Conservation (phyloP, 2,329 filamentous ascomycete genomes). For the Emericellopsis atlantica region DNA sequence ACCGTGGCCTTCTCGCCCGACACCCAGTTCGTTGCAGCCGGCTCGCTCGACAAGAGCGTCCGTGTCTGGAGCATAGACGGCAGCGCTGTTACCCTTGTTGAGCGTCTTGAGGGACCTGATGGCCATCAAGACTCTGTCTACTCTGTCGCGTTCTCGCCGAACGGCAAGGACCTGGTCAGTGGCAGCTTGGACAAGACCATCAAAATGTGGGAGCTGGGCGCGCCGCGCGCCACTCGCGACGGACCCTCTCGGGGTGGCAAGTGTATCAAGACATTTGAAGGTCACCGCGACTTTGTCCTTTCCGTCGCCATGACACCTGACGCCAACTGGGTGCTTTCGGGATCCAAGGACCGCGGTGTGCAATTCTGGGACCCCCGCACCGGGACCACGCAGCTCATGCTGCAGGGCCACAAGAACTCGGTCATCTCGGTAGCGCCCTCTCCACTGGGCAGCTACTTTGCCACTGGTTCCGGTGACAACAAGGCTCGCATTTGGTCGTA, state of each 20-base stretch:
- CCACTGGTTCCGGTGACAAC: slow-evolving; percentile 95
- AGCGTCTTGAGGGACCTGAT: slow-evolving; percentile 82
- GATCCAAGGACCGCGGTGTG: slow-evolving; percentile 92
- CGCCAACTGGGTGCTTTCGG: slow-evolving; percentile 89
- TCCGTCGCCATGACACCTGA: slow-evolving; percentile 92
- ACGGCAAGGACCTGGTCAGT: slow-evolving; percentile 83
- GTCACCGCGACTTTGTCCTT: slow-evolving; percentile 94
- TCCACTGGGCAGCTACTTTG: slow-evolving; percentile 77
- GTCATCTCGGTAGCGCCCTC: slow-evolving; percentile 96
- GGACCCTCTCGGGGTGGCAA: slow-evolving; percentile 50
- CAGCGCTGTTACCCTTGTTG: slow-evolving; percentile 50
- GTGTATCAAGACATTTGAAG: slow-evolving; percentile 93
- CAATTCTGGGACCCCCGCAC: slow-evolving; percentile 98
- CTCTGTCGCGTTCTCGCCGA: slow-evolving; percentile 89
- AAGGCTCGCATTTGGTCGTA: slow-evolving; percentile 96
- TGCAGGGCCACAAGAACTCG: slow-evolving; percentile 97
- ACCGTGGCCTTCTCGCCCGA: slow-evolving; percentile 96
- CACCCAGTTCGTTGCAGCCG: slow-evolving; percentile 85
- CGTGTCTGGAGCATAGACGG: slow-evolving; percentile 92
- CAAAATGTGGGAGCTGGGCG: slow-evolving; percentile 94
- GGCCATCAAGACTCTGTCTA: slow-evolving; percentile 97
- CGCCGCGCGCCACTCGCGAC: slow-evolving; percentile 54
- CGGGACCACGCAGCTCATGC: slow-evolving; percentile 90
- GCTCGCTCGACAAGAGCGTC: slow-evolving; percentile 94
- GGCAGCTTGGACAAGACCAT: slow-evolving; percentile 96